A percentile compares a stretch with the other conserved stretches of the same genome.
These are phyloP conservation scores for Neurospora sp. DNA, from an alignment of 495 filamentous ascomycete genomes.

Conservation along the genomic window DNA sequence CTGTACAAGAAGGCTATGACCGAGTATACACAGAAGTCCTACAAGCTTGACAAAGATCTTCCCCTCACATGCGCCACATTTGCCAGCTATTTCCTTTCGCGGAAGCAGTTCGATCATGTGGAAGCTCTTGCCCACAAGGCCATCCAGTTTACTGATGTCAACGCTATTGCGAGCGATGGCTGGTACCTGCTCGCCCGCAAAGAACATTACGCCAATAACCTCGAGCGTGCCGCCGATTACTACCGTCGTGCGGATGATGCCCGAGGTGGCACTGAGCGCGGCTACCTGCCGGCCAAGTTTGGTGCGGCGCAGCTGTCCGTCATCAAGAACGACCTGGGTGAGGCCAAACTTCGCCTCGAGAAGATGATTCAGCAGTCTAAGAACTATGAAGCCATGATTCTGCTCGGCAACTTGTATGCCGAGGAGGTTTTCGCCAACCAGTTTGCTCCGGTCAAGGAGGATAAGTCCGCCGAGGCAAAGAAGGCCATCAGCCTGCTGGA, in stretches of 20 bases:
- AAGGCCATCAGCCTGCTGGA: slow-evolving; percentile 79
- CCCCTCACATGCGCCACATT: slow-evolving; percentile 86
- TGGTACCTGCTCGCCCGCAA: slow-evolving; percentile 91
- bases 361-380: slow-evolving; percentile 82
- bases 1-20: slow-evolving; percentile 91
- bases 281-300: slow-evolving; percentile 87
- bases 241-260: slow-evolving; percentile 84
- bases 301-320: slow-evolving; percentile 82
- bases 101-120: slow-evolving; percentile 64
- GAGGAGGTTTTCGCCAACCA: slow-evolving; percentile 85
- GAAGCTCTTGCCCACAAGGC: slow-evolving; percentile 84
- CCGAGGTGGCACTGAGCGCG: slow-evolving; percentile 74
- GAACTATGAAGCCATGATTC: slow-evolving; percentile 80
- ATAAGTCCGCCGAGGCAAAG: slow-evolving; percentile 70
- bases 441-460: slow-evolving; percentile 63
- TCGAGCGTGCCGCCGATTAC: slow-evolving; percentile 61
- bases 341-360: slow-evolving; percentile 87
- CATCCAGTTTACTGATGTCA: slow-evolving; percentile 90
- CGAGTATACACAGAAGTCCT: slow-evolving; percentile 83
- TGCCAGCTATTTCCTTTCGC: slow-evolving; percentile 73
- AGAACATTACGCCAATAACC: slow-evolving; percentile 64
- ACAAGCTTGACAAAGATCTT: slow-evolving; percentile 89
- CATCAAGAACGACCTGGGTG: slow-evolving; percentile 70
- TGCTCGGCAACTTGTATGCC: slow-evolving; percentile 81
- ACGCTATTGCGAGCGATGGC: slow-evolving; percentile 88